Evolutionary conservation across 345 rosid species (phyloP).

Genomic region (Dovyalis caffra): DNA sequence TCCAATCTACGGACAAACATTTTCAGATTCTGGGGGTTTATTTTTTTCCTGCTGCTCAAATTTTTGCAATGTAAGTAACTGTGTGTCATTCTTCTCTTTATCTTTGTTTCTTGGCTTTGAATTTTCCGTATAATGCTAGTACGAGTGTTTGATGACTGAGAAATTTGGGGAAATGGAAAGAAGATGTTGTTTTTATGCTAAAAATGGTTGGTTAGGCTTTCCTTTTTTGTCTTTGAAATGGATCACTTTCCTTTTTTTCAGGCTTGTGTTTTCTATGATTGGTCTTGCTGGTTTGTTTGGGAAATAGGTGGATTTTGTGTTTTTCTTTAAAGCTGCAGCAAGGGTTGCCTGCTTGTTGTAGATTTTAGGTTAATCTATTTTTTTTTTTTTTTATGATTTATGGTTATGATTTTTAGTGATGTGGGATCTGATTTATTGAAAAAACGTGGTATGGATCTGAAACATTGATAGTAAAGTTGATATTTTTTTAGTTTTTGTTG

Average conservation of each 20-base stretch:
- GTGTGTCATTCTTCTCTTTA: no score
- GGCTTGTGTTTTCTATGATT: neutral
- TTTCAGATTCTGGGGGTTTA: neutral
- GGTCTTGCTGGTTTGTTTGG: neutral
- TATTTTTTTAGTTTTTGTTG: neutral
- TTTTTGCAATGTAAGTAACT: constrained; percentile 12
- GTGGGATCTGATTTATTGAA: neutral
- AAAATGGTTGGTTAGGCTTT: neutral
- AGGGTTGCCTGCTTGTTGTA: neutral
- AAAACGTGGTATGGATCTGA: neutral
- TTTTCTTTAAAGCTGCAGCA: neutral
- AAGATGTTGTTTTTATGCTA: neutral
- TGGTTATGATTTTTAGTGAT: neutral
- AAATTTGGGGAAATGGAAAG: neutral
- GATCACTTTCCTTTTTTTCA: neutral
- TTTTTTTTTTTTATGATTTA: neutral
- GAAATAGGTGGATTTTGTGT: neutral
- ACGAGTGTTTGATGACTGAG: neutral
- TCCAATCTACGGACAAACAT: no score
- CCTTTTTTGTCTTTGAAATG: neutral
- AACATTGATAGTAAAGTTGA: neutral
- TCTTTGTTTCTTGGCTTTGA: neutral
- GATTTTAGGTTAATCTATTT: neutral
- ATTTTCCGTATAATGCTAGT: neutral
- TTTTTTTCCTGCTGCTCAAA: neutral